Conservation (phyloP, 2,329 filamentous ascomycete species). For the Neodidymelliopsis sp. region DNA sequence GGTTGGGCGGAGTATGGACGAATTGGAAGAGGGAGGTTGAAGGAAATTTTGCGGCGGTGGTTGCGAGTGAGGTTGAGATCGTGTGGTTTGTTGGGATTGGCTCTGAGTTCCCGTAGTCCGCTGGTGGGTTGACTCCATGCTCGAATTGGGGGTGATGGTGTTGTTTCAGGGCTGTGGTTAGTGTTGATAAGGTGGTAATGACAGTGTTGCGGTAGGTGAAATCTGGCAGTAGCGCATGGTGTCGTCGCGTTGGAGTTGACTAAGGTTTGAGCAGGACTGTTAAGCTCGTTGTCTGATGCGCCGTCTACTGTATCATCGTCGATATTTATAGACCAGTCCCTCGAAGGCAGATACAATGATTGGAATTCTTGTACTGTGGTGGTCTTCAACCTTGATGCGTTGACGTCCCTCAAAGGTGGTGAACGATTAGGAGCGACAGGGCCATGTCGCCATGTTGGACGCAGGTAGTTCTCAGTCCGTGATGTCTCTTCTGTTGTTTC, state of each 20-base stretch:
- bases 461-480: neutral
- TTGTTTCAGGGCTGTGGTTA: neutral
- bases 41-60: slow-evolving; percentile 32
- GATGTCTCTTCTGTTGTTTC: neutral
- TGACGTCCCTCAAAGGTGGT: neutral
- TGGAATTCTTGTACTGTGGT: neutral
- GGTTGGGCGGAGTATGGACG: neutral
- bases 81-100: slow-evolving; percentile 19
- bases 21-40: slow-evolving; percentile 33
- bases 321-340: no score
- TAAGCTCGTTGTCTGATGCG: neutral
- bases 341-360: neutral
- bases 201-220: neutral
- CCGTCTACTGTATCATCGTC: neutral
- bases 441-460: neutral
- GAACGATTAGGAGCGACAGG: neutral
- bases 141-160: neutral
- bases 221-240: neutral
- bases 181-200: neutral
- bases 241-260: neutral
- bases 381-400: neutral
- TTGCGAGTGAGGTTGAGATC: slow-evolving; percentile 13
- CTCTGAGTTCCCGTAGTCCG: slow-evolving; percentile 31
- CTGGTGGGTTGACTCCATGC: slow-evolving; percentile 21
- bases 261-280: neutral